Evolutionary conservation across 148 eudicot genomes (phyloP).

Genomic region (Limonium bicolor): DNA sequence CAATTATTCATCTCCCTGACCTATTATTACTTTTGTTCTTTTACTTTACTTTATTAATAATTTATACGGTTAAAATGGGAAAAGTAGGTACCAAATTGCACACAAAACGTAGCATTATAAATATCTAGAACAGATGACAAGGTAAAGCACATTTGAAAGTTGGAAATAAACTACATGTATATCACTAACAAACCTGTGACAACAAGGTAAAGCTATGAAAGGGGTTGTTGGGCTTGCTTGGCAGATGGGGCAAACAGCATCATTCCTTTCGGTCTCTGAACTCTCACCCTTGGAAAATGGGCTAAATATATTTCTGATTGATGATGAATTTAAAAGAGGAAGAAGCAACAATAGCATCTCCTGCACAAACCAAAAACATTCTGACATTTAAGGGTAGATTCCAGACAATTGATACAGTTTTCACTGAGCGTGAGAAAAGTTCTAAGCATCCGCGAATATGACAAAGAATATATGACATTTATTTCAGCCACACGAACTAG

Average conservation of each 20-base stretch:
- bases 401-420: too few species aligned
- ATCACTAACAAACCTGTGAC: constrained; percentile 58
- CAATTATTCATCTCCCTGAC: too few species aligned
- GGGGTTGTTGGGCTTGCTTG: constrained; percentile 64
- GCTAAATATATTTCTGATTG: constrained; percentile 53
- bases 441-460: neutral
- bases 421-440: neutral
- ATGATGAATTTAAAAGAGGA: constrained; percentile 91
- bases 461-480: too few species aligned
- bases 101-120: too few species aligned
- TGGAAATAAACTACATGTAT: neutral
- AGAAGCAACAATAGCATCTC: constrained; percentile 92
- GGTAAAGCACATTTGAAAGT: too few species aligned
- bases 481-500: too few species aligned
- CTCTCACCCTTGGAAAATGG: constrained; percentile 81
- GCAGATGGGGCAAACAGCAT: constrained; percentile 78
- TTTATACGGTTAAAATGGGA: too few species aligned
- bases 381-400: neutral
- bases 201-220: constrained; percentile 86
- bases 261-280: constrained; percentile 40
- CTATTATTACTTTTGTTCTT: too few species aligned
- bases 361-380: constrained; percentile 26
- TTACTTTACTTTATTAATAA: too few species aligned
- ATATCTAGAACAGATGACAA: too few species aligned
- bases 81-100: too few species aligned